Percentiles rank a stretch among this genome's conserved stretches.
Evolutionary conservation across 352 stramenopile genomes (phyloP).

Genomic region (Phytophthora pisi): DNA sequence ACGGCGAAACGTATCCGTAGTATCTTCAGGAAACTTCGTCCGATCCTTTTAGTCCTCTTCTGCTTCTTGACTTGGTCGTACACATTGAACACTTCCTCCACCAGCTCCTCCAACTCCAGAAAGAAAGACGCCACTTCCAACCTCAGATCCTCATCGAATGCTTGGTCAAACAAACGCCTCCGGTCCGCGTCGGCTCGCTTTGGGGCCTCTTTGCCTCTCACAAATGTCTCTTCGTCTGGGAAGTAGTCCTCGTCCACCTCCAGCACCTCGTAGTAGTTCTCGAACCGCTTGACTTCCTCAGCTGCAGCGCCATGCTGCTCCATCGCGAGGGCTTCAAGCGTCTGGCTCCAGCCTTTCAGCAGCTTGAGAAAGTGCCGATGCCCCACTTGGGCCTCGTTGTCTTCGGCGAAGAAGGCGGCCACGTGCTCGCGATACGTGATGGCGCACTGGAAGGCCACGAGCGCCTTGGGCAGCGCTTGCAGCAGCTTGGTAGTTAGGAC

Average conservation of each 20-base stretch:
- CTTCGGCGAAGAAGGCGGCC: conserved; percentile 6
- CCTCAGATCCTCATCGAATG: conserved; percentile 26
- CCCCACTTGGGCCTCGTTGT: neutral
- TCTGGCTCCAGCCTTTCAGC: conserved; percentile 1
- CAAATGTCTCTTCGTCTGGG: conserved; percentile 5
- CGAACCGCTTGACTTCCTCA: conserved; percentile 4
- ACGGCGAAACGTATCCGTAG: neutral
- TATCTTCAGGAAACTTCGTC: neutral
- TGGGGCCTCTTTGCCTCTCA: neutral
- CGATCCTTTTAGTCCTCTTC: conserved; percentile 11
- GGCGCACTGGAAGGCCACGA: conserved; percentile 14
- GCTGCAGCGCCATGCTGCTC: neutral
- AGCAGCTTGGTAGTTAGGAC: conserved; percentile 12
- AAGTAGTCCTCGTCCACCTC: conserved; percentile 21
- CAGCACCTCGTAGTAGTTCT: conserved; percentile 27
- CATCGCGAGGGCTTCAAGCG: neutral
- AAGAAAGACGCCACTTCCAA: conserved; percentile 25
- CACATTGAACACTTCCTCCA: conserved; percentile 18
- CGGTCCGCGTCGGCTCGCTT: neutral
- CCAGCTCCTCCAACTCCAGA: conserved; percentile 29
- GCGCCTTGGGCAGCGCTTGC: conserved; percentile 11
- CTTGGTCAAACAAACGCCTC: conserved; percentile 10
- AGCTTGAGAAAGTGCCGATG: conserved; percentile 6
- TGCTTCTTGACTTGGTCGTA: conserved; percentile 32
- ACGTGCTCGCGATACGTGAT: conserved; percentile 18